Percentiles rank a stretch among this genome's conserved stretches.
Evolutionary conservation across 73 alveolate species (phyloP).

Genomic region (Stentor coeruleus): DNA sequence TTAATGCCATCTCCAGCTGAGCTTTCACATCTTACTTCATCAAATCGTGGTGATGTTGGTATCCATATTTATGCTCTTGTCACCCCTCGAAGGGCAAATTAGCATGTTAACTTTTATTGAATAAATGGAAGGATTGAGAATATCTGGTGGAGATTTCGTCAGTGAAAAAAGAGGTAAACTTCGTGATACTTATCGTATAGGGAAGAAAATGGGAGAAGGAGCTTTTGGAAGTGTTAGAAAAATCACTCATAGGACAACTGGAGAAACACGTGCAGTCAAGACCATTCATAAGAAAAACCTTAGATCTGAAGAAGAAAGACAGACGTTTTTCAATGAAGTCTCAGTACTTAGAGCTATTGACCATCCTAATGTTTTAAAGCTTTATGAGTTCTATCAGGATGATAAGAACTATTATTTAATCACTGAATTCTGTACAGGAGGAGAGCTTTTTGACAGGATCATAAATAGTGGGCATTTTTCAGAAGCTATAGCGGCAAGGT

Average conservation of each 20-base stretch:
- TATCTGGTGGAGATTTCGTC: neutral
- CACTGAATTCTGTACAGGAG: slow-evolving; percentile 45
- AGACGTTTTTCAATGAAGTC: neutral
- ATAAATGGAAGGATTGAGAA: neutral
- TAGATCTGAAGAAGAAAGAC: slow-evolving; percentile 22
- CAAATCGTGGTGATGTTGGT: neutral
- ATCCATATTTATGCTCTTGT: slow-evolving; percentile 24
- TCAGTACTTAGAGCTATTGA: slow-evolving; percentile 17
- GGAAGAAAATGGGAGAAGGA: slow-evolving; percentile 58
- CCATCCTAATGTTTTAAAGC: slow-evolving; percentile 48
- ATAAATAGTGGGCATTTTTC: slow-evolving; percentile 35
- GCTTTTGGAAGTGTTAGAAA: slow-evolving; percentile 57
- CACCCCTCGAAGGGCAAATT: neutral
- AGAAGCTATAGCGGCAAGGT: slow-evolving; percentile 35
- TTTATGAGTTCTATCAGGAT: slow-evolving; percentile 37
- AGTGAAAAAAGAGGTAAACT: neutral
- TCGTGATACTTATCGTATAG: neutral
- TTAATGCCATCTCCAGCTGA: slow-evolving; percentile 30
- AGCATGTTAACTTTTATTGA: too few species aligned
- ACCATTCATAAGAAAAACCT: slow-evolving; percentile 76
- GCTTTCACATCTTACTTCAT: neutral
- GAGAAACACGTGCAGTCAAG: slow-evolving; percentile 77
- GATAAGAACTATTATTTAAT: slow-evolving; percentile 25
- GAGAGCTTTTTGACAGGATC: slow-evolving; percentile 45
- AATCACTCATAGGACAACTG: slow-evolving; percentile 55